Evolutionary conservation across 805 yeast genomes (phyloP).

Genomic region (Kuraishia ogatae): DNA sequence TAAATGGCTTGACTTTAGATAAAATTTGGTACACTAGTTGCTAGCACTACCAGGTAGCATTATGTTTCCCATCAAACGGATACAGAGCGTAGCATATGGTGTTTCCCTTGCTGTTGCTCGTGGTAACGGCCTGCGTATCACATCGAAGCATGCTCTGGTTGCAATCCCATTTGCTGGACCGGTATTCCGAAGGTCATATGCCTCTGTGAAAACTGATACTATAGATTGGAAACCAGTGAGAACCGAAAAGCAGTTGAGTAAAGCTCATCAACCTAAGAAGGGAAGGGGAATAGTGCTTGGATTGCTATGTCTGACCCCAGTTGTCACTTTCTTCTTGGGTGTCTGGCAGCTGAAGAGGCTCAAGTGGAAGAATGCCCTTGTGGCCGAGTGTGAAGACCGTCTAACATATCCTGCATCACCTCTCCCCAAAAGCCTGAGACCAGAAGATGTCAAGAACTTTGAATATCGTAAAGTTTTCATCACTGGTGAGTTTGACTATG

Average conservation of each 20-base stretch:
- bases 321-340: slow-evolving; percentile 77
- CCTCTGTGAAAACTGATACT: slow-evolving; percentile 51
- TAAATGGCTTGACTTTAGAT: too few relatives aligned
- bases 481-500: slow-evolving; percentile 73
- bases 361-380: slow-evolving; percentile 79
- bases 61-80: background rate
- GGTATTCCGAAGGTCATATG: slow-evolving; percentile 10
- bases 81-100: background rate
- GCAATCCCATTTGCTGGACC: background rate
- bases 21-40: too few relatives aligned
- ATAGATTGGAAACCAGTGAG: slow-evolving; percentile 82
- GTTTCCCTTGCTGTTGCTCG: background rate
- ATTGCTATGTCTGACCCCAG: slow-evolving; percentile 68
- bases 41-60: background rate
- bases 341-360: slow-evolving; percentile 88
- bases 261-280: slow-evolving; percentile 12
- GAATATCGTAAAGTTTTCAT: slow-evolving; percentile 76
- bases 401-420: slow-evolving; percentile 65
- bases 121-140: background rate
- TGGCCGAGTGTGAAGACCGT: slow-evolving; percentile 76
- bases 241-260: slow-evolving; percentile 31
- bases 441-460: slow-evolving; percentile 59
- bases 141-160: background rate
- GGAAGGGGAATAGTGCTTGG: slow-evolving; percentile 21
- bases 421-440: slow-evolving; percentile 58